These are phyloP conservation scores for Kazachstania psychrophila DNA, from an alignment of 805 yeast species.

Conservation along the genomic window DNA sequence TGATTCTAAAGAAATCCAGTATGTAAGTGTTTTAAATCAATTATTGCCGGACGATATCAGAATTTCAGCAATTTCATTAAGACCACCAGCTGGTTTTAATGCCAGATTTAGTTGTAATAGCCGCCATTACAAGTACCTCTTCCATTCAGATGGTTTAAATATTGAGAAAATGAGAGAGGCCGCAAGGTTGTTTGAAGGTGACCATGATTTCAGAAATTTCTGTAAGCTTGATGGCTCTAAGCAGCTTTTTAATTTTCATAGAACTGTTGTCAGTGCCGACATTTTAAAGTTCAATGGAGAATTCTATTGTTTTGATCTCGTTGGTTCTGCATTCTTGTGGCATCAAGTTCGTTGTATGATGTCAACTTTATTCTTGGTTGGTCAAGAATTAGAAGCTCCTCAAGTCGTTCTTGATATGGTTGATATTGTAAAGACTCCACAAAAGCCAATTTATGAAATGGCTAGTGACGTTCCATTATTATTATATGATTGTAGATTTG, in stretches of 20 bases:
- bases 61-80: slow-evolving; percentile 68
- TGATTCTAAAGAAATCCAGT: slow-evolving; percentile 67
- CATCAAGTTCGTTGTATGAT: slow-evolving; percentile 96
- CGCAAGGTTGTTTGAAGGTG: slow-evolving; percentile 50
- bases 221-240: slow-evolving; percentile 93
- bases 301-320: slow-evolving; percentile 60
- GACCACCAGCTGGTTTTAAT: slow-evolving; percentile 78
- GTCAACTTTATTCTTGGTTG: slow-evolving; percentile 71
- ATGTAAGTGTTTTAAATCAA: slow-evolving; percentile 65
- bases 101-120: slow-evolving; percentile 86
- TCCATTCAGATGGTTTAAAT: slow-evolving; percentile 49
- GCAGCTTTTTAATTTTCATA: slow-evolving; percentile 70
- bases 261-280: slow-evolving; percentile 49
- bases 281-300: slow-evolving; percentile 36
- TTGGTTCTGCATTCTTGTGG: slow-evolving; percentile 91
- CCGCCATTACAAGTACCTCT: slow-evolving; percentile 80
- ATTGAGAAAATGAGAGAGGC: slow-evolving; percentile 61
- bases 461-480: slow-evolving; percentile 85
- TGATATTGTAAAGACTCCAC: slow-evolving; percentile 46
- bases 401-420: slow-evolving; percentile 48
- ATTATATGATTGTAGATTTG: slow-evolving; percentile 74
- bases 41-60: slow-evolving; percentile 73
- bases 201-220: slow-evolving; percentile 86
- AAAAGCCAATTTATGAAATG: slow-evolving; percentile 76
- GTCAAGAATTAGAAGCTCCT: slow-evolving; percentile 64